Evolutionary conservation across 192 early-diverging fungal genomes (phyloP).

Genomic region (Dimargaris cristalligena): DNA sequence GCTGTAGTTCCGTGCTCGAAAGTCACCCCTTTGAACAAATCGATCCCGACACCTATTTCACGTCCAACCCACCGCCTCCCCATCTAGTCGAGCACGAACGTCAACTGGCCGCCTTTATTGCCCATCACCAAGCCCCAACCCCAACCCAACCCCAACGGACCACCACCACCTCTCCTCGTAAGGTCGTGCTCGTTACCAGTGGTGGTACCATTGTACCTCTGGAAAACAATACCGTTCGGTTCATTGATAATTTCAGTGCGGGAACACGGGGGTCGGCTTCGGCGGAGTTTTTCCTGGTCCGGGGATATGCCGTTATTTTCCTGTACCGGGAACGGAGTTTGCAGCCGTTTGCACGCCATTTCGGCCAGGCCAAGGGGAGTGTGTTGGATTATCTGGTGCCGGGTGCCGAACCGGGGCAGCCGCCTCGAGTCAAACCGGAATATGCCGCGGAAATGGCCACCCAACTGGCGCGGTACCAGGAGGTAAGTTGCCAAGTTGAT

Average conservation of each 20-base stretch:
- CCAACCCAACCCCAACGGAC: too few relatives aligned
- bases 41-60: conserved; percentile 64
- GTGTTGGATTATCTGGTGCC: conserved; percentile 71
- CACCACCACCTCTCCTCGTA: conserved; percentile 14
- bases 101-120: conserved; percentile 39
- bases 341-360: conserved; percentile 85
- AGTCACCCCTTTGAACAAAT: conserved; percentile 18
- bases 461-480: conserved; percentile 47
- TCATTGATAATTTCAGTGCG: conserved; percentile 96
- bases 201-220: conserved; percentile 95
- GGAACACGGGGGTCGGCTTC: conserved; percentile 90
- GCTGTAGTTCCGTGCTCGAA: neutral
- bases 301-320: conserved; percentile 91
- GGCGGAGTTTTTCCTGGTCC: conserved; percentile 80
- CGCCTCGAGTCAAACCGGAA: conserved; percentile 39
- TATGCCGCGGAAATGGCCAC: conserved; percentile 46
- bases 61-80: conserved; percentile 42
- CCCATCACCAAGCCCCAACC: conserved; percentile 23
- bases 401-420: conserved; percentile 13
- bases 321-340: conserved; percentile 85
- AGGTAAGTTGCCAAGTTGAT: too few relatives aligned
- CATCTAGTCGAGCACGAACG: conserved; percentile 38
- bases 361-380: conserved; percentile 54
- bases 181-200: conserved; percentile 79
- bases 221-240: conserved; percentile 91